phyloP scores from a whole-genome alignment of 805 yeast genomes.

The Candida ficus region DNA sequence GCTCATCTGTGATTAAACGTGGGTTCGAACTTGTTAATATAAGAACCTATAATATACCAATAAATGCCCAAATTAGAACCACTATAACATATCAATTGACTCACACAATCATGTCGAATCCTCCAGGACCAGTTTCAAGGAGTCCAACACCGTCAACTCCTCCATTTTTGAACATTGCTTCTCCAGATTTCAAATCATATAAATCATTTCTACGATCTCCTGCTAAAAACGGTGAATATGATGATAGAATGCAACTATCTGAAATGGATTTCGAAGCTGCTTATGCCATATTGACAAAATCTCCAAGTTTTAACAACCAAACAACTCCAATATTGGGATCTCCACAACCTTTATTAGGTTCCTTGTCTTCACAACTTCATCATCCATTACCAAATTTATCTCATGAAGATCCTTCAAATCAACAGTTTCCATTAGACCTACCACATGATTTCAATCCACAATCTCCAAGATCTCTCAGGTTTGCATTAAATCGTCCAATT shows the following conservation, averaged over 20 bases:
- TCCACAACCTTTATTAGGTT: constrained; percentile 2
- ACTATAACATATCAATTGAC: neutral
- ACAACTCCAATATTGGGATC: constrained; percentile 1
- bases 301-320: constrained; percentile 14
- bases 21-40: neutral
- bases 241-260: constrained; percentile 9
- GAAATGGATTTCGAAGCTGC: constrained; percentile 27
- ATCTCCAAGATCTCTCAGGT: neutral
- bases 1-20: no score
- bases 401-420: neutral
- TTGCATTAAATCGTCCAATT: neutral
- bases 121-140: constrained; percentile 3
- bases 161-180: constrained; percentile 8
- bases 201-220: constrained; percentile 4
- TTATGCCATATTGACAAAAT: constrained; percentile 23
- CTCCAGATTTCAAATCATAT: constrained; percentile 12
- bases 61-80: neutral
- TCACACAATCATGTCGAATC: neutral
- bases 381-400: constrained; percentile 1
- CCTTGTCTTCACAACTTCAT: neutral
- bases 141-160: constrained; percentile 14
- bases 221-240: neutral
- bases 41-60: neutral
- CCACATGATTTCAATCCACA: neutral
- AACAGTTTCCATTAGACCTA: no score